Conservation (phyloP, 164 flowering plant genomes). For the Vitis vinifera region ASM3070453v1 NC_081816.1:24331501-24332000, state of each 20-base stretch:
- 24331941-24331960: slow-evolving; percentile 60
- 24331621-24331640: slow-evolving; percentile 38
- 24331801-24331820: no score
- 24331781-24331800: slow-evolving; percentile 17
- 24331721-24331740: background rate
- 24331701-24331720: background rate
- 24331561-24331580: slow-evolving; percentile 96
- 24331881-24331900: slow-evolving; percentile 33
- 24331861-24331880: slow-evolving; percentile 53
- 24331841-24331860: slow-evolving; percentile 29
- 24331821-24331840: background rate
- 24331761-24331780: slow-evolving; percentile 21
- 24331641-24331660: slow-evolving; percentile 39
- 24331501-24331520: slow-evolving; percentile 90
- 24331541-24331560: slow-evolving; percentile 97
- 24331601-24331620: slow-evolving; percentile 44
- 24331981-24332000: slow-evolving; percentile 35
- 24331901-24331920: slow-evolving; percentile 40
- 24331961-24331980: slow-evolving; percentile 44
- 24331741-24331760: slow-evolving; percentile 20
- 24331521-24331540: slow-evolving; percentile 97
- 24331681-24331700: background rate
- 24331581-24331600: slow-evolving; percentile 91
- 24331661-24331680: background rate
- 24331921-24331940: slow-evolving; percentile 53